Base-by-base conservation (phyloP, 192 early-diverging fungal genomes). In the Umbelopsis ramanniana region DNA sequence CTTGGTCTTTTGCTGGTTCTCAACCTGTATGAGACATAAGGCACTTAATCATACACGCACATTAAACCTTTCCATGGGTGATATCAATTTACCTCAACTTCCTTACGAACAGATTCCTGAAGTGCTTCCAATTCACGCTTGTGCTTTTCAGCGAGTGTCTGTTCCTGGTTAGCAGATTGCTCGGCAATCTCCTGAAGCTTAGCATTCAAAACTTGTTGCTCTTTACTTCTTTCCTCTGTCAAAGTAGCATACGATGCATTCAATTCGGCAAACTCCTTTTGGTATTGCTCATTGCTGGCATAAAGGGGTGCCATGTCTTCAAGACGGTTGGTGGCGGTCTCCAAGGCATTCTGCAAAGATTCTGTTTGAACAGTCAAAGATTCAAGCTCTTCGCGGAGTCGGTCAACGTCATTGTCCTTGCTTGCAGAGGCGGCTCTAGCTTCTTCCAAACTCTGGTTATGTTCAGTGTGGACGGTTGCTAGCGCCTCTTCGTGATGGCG, bases 341-440 rank as follows among this genome's bases (percentile, higher is more conserved):
- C 57, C 57, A 63, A 19, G 15, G 57, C 33, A n/a, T 63, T 63
- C 37, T 63, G 57, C 26, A 63, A 63, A 35, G 57, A 63, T n/a
- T 63, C 57, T 5, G 17, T 63, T 63, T 63, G 57, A 37, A 35
- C 17, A 1, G 57, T 63, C 33, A 63, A 19, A 11, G 57, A 63
- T 37, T 63, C 57, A 29, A 63, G 33, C 33, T 63, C 57, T 37
- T 63, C 29, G 33, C 57, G 57, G 14, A 63, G 57, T 63, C 57
- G 26, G 29, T 63, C 57, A 37, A 37, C 33, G 17, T 63, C 57
- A 63, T 63, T 63, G 17, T 63, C 57, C 26, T 63, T 63, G 57
- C 57, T 19, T 35, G 33, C 57, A 7, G 33, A 26, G 3, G 57
- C 26, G 26, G 57, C 12, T 14, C 26, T 63, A 11, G 33, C 57